Evolutionary conservation across 225 moss, liverwort and hornwort genomes (phyloP).

Genomic region (Neckera pumila): DNA sequence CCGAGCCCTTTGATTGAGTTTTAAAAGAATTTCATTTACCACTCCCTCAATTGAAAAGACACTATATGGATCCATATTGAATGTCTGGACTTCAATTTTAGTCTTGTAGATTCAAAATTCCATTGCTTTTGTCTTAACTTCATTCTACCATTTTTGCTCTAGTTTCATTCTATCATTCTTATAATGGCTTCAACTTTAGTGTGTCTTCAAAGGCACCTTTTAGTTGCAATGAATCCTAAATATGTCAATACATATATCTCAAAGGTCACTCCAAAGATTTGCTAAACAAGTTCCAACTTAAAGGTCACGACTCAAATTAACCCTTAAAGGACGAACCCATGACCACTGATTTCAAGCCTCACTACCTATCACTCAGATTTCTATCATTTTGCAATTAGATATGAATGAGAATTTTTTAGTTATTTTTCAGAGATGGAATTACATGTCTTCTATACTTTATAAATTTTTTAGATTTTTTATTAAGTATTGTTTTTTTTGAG

Average conservation of each 20-base stretch:
- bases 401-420: no score
- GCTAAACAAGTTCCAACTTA: no score
- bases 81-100: background rate
- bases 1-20: background rate
- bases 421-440: no score
- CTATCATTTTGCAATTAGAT: no score
- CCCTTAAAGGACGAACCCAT: no score
- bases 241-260: background rate
- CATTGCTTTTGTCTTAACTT: background rate
- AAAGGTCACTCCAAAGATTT: background rate
- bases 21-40: background rate
- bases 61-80: no score
- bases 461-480: no score
- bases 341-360: no score
- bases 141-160: background rate
- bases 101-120: background rate
- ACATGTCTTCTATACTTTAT: no score
- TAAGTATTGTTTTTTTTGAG: no score
- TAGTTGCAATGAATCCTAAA: background rate
- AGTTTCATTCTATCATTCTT: background rate
- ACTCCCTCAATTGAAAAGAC: background rate
- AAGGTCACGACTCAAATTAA: rapidly evolving
- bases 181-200: background rate
- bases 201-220: rapidly evolving
- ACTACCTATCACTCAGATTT: no score